Percentiles rank a stretch among this genome's conserved stretches.
These are phyloP conservation scores for Phytophthora capsici DNA, from an alignment of 352 stramenopile genomes.

Conservation along the genomic window DNA sequence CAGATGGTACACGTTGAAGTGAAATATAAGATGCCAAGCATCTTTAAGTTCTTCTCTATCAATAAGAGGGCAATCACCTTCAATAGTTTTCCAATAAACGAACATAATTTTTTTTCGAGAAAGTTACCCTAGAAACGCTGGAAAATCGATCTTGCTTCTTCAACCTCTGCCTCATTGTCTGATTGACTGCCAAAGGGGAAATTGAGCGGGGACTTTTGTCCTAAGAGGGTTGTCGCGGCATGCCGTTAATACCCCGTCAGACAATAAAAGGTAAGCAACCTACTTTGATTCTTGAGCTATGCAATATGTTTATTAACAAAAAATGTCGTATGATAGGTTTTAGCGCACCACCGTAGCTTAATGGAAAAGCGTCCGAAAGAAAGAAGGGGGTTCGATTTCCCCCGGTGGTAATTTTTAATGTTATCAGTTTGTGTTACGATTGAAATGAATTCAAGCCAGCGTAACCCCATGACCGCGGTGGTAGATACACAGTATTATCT, in stretches of 20 bases:
- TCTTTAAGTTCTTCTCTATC: no score
- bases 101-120: no score
- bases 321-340: neutral
- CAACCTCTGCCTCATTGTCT: no score
- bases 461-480: neutral
- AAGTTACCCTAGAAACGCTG: neutral
- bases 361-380: neutral
- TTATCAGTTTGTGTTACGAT: neutral
- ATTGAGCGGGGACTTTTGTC: neutral
- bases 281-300: neutral
- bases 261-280: slow-evolving; percentile 1
- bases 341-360: neutral
- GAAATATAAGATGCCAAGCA: no score
- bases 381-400: slow-evolving; percentile 1
- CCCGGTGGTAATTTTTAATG: neutral
- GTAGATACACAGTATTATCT: neutral
- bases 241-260: slow-evolving; percentile 2
- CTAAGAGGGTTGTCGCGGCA: neutral
- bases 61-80: no score
- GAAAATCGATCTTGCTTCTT: no score
- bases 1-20: no score
- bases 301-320: neutral
- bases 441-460: neutral
- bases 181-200: slow-evolving; percentile 1
- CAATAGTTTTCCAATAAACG: no score